phyloP scores from a whole-genome alignment of 2,329 filamentous ascomycete species.

The Neonectria faginata region DNA sequence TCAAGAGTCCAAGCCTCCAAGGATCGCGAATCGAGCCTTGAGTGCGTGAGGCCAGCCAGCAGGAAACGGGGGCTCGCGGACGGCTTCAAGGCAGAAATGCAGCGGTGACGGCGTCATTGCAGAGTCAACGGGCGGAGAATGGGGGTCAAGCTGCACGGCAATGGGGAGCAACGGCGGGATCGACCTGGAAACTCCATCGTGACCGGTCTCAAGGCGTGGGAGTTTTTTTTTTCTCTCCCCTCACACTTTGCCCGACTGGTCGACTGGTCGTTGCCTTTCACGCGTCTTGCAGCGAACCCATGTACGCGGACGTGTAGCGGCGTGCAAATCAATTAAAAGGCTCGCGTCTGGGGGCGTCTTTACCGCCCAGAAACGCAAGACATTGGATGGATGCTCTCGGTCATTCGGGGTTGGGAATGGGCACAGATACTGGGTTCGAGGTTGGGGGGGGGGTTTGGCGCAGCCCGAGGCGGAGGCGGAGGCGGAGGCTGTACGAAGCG shows the following conservation, averaged over 20 bases:
- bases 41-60: slow-evolving; percentile 17
- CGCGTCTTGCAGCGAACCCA: slow-evolving; percentile 46
- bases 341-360: slow-evolving; percentile 36
- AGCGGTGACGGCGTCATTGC: slow-evolving; percentile 38
- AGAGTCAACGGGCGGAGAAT: slow-evolving; percentile 34
- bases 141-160: slow-evolving; percentile 26
- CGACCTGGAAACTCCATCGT: slow-evolving; percentile 36
- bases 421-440: slow-evolving; percentile 37
- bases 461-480: slow-evolving; percentile 32
- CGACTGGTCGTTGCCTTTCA: slow-evolving; percentile 35
- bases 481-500: slow-evolving; percentile 29
- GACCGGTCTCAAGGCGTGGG: slow-evolving; percentile 34
- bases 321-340: slow-evolving; percentile 42
- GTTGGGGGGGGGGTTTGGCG: slow-evolving; percentile 36
- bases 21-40: slow-evolving; percentile 6
- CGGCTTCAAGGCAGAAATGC: slow-evolving; percentile 21
- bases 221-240: slow-evolving; percentile 35
- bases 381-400: slow-evolving; percentile 31
- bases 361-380: slow-evolving; percentile 34
- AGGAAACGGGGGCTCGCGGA: slow-evolving; percentile 25
- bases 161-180: slow-evolving; percentile 33
- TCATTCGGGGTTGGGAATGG: slow-evolving; percentile 41
- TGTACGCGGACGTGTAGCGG: slow-evolving; percentile 45
- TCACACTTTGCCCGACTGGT: slow-evolving; percentile 36
- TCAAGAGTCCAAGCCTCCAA: slow-evolving; percentile 2